A percentile compares a stretch with the other conserved stretches of the same genome.
These are phyloP conservation scores for Tolypocladium guangdongense DNA, from an alignment of 2,329 filamentous ascomycete species.

Conservation along the genomic window DNA sequence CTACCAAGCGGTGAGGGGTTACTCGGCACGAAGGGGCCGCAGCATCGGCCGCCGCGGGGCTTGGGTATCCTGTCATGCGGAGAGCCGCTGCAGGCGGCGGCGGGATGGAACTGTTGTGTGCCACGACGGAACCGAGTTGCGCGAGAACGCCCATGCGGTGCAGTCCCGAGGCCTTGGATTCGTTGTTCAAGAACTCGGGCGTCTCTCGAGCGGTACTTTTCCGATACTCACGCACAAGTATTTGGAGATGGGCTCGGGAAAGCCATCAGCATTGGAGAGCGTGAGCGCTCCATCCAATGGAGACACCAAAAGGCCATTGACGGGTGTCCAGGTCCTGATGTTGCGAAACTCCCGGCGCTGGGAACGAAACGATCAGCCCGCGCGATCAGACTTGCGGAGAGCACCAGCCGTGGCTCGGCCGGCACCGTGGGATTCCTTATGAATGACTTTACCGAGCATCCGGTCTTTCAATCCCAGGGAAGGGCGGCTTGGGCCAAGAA, in stretches of 20 bases:
- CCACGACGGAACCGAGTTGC: slow-evolving; percentile 36
- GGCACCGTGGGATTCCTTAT: slow-evolving; percentile 46
- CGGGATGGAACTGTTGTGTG: slow-evolving; percentile 54
- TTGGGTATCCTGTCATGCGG: slow-evolving; percentile 34
- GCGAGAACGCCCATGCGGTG: slow-evolving; percentile 39
- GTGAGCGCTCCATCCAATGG: slow-evolving; percentile 57
- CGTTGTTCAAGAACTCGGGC: slow-evolving; percentile 49
- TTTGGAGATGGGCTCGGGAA: slow-evolving; percentile 47
- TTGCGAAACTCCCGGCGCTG: slow-evolving; percentile 23
- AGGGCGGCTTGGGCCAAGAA: slow-evolving; percentile 4
- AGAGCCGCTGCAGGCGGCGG: slow-evolving; percentile 54
- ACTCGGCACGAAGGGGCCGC: slow-evolving; percentile 32
- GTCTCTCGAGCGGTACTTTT: slow-evolving; percentile 54
- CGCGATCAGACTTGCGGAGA: background rate
- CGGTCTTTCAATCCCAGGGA: slow-evolving; percentile 3
- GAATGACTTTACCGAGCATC: slow-evolving; percentile 43
- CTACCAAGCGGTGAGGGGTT: slow-evolving; percentile 23
- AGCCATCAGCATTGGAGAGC: slow-evolving; percentile 45
- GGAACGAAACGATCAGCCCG: slow-evolving; percentile 13
- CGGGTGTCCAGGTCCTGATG: slow-evolving; percentile 55
- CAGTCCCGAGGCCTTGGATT: slow-evolving; percentile 36
- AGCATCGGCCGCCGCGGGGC: slow-evolving; percentile 26
- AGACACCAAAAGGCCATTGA: slow-evolving; percentile 62
- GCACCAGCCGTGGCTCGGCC: slow-evolving; percentile 7
- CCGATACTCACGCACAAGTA: slow-evolving; percentile 51